Evolutionary conservation across 176 grass and related monocot genomes (phyloP), one percentile per base, ranked within the genome.

Genomic region (Lolium multiflorum): DNA sequence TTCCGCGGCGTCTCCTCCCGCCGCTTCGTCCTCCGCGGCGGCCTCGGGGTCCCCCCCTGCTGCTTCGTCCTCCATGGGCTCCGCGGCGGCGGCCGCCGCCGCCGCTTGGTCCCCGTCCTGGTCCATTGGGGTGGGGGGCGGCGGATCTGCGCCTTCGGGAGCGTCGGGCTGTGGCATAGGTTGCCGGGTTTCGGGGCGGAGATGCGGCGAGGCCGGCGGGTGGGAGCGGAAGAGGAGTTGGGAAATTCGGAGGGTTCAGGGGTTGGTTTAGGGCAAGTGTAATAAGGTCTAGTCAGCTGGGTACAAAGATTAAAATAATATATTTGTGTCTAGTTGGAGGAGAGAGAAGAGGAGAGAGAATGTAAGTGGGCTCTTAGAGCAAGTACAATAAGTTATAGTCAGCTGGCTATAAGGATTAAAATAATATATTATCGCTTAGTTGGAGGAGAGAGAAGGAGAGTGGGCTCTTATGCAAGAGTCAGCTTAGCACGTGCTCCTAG

Each of bases 1-100:
- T 73, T 59, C 81, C 55, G 68, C 83, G 2, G 71, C 66, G 18
- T 48, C 51, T 7, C 51, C 83, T 51, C 74, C 87, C 18, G 52
- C 83, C 77, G 87, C 84, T 28, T 84, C 87, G 66, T 94, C 95
- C 41, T 93, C 94, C 46, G 78, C 51, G 49, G 73, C 78, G 31
- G 31, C 31, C 1, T 35, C 31, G 31, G 31, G 2, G 13, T 57
- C 51, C n/a, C 26, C 79, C 26, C 68, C 87, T 20, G 52, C 79
- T 13, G 81, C 79, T n/a, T 43, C 87, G 9, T 84, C 95, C 55
- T 89, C 94, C 91, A 89, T 95, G 59, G 58, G n/a, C 44, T 52
- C 62, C 70, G 41, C 41, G 41, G 28, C 74, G 10, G 16, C n/a
- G 38, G 81, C 78, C 13, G 73, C 87, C 5, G 51, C 75, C 4